Evolutionary conservation across 225 moss, liverwort and hornwort genomes (phyloP), one percentile per base, ranked within the genome.

Genomic region (Straminergon stramineum): DNA sequence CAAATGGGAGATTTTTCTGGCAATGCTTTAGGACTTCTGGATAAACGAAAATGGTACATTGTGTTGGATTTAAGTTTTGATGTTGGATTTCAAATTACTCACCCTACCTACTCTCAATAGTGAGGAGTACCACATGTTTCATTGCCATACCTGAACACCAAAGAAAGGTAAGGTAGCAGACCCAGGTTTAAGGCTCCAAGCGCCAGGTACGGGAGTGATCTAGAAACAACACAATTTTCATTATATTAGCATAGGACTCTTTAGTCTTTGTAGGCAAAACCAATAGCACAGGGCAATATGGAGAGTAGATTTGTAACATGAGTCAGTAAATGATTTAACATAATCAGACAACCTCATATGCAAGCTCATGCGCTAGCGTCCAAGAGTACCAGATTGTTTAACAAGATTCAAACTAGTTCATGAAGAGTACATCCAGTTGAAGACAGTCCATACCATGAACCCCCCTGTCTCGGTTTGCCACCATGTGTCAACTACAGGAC

Each of bases 391-490:
- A 63, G 52, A 31, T 55, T 43, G 28, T 22, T 30, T 7, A 32
- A 55, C 13, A 66, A 63, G 35, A 83, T 78, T 53, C 48, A 81
- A 81, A 62, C 61, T 27, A 63, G 48, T 70, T 82, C 30, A 66
- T 68, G 30, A 73, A 79, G 32, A 60, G 75, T 43, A 43, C 15
- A 30, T 55, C 41, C 31, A 48, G 28, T 80, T 79, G 43, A 77
- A 79, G 56, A 85, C 48, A 85, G 75, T 56, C n/a, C 86, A 52
- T 91, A 97, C 98, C 99, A 99, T 99, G 83, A 97, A 97, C 13
- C 99, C 99, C 84, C 99, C 97, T 55, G 99, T 99, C 95, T 99
- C 99, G 31, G 99, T 99, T 92, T 99, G 99, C 97, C 97, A 99
- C 99, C 99, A 99, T 23, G 99, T 99, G 73, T 99, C 99, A 87